These are phyloP conservation scores for Lodderomyces theae DNA, from an alignment of 1,139 yeast genomes.

Conservation along the genomic window DNA sequence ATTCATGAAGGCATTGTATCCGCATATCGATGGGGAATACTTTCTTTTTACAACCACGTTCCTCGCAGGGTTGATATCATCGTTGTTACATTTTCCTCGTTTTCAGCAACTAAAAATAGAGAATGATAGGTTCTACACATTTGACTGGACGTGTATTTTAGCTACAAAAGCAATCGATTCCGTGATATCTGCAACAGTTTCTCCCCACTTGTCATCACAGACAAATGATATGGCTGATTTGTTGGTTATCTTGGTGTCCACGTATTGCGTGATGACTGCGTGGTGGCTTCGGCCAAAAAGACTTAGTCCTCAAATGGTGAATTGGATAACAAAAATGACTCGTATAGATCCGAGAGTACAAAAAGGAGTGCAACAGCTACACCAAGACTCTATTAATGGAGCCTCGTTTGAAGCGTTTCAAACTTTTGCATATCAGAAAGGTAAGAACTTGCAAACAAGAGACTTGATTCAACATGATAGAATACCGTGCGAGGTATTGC, in stretches of 20 bases:
- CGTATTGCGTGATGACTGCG: constrained; percentile 33
- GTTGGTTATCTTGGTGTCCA: constrained; percentile 19
- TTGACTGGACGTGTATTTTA: constrained; percentile 25
- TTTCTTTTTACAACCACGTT: constrained; percentile 10
- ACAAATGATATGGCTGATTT: constrained; percentile 15
- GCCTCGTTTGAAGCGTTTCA: constrained; percentile 24
- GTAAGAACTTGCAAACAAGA: constrained; percentile 23
- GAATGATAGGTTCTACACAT: constrained; percentile 20
- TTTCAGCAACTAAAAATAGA: constrained; percentile 18
- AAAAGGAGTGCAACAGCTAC: constrained; percentile 26
- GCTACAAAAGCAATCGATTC: constrained; percentile 25
- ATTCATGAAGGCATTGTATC: constrained; percentile 11
- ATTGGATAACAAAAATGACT: constrained; percentile 44
- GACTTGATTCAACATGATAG: constrained; percentile 25
- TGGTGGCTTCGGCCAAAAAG: constrained; percentile 39
- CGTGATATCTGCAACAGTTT: constrained; percentile 16
- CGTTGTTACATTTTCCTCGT: constrained; percentile 20
- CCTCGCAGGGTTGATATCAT: constrained; percentile 20
- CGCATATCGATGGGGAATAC: constrained; percentile 3
- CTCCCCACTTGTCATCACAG: neutral
- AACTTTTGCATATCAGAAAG: constrained; percentile 23
- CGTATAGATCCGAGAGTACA: constrained; percentile 35
- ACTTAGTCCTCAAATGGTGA: constrained; percentile 33
- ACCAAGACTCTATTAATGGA: constrained; percentile 14
- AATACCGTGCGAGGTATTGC: constrained; percentile 38